These are phyloP conservation scores for Eucalyptus globulus DNA, from an alignment of 345 rosid species.

Conservation along the genomic window DNA sequence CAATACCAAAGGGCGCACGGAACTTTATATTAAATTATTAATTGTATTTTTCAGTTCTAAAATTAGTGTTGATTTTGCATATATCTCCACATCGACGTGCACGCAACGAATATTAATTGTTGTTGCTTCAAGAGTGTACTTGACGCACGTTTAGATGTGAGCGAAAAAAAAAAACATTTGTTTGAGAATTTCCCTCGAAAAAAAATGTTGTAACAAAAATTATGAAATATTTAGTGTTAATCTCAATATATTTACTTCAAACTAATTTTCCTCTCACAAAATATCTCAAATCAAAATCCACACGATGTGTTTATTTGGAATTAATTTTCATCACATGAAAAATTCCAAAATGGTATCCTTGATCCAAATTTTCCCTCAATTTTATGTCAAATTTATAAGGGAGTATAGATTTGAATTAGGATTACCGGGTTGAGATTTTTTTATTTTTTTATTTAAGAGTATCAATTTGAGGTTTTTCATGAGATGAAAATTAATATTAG, in stretches of 20 bases:
- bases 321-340: background rate
- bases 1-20: background rate
- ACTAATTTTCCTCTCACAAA: accelerated
- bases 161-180: background rate
- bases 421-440: background rate
- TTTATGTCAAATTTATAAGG: background rate
- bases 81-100: background rate
- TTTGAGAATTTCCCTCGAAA: background rate
- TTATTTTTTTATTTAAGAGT: background rate
- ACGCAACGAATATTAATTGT: background rate
- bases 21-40: background rate
- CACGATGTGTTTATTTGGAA: accelerated
- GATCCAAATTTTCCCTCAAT: accelerated
- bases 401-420: background rate
- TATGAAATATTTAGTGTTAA: background rate
- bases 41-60: background rate
- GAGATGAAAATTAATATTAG: accelerated
- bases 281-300: background rate
- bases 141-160: background rate
- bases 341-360: accelerated
- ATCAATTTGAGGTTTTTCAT: accelerated
- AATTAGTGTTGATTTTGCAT: background rate
- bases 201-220: background rate
- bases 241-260: accelerated
- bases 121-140: background rate